Evolutionary conservation across 345 rosid species (phyloP).

Genomic region (Balakata baccata): DNA sequence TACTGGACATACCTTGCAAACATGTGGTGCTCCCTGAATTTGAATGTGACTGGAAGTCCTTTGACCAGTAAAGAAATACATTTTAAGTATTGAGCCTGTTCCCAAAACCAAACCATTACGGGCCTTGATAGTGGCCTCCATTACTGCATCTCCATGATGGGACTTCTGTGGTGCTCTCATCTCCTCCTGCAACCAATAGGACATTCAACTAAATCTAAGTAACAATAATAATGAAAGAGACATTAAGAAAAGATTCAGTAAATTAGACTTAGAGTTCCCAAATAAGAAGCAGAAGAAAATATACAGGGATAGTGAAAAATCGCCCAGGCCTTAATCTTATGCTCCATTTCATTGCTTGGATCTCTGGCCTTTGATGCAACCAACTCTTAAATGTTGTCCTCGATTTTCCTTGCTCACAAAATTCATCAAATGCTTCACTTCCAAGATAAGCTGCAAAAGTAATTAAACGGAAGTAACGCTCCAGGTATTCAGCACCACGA

Average conservation of each 20-base stretch:
- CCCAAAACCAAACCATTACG: slow-evolving; percentile 92
- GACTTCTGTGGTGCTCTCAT: slow-evolving; percentile 76
- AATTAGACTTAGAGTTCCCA: not conserved
- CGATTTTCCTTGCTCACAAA: slow-evolving; percentile 69
- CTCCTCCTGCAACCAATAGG: slow-evolving; percentile 56
- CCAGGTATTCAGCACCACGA: slow-evolving; percentile 96
- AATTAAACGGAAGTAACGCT: slow-evolving; percentile 83
- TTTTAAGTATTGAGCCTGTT: slow-evolving; percentile 81
- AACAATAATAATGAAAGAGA: slow-evolving; percentile 3
- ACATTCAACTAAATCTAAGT: slow-evolving; percentile 9
- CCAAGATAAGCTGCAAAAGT: slow-evolving; percentile 98
- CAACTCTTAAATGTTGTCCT: slow-evolving; percentile 81
- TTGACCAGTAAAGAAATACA: slow-evolving; percentile 93
- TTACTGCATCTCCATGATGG: slow-evolving; percentile 91
- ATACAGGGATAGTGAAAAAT: slow-evolving; percentile 81
- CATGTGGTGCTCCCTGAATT: slow-evolving; percentile 88
- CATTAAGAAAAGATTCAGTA: not conserved
- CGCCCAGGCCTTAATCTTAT: slow-evolving; percentile 90
- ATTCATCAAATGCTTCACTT: slow-evolving; percentile 87
- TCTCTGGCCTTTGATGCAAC: slow-evolving; percentile 88
- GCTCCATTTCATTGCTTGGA: slow-evolving; percentile 98
- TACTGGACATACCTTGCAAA: slow-evolving; percentile 59
- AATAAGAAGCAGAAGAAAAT: slow-evolving; percentile 17
- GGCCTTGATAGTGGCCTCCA: slow-evolving; percentile 87
- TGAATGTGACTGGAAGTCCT: slow-evolving; percentile 77